Evolutionary conservation across 73 alveolate genomes (phyloP).

Genomic region (Paramecium biaurelia): DNA sequence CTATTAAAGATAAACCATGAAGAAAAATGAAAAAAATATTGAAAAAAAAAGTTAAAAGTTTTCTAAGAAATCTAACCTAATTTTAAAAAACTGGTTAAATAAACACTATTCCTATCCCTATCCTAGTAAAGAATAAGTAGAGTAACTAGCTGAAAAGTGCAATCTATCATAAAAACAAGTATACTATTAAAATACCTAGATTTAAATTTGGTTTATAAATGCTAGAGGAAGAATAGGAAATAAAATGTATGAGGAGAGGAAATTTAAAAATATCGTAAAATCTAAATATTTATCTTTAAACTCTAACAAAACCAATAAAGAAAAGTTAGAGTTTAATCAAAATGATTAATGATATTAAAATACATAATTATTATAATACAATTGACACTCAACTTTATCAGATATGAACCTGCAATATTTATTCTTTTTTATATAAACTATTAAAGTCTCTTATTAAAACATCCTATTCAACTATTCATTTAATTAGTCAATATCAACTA

Average conservation of each 20-base stretch:
- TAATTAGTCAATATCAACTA: too few species aligned
- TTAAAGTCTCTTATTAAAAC: too few species aligned
- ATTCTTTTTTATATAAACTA: too few species aligned
- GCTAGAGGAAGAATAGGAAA: constrained; percentile 23
- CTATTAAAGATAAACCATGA: neutral
- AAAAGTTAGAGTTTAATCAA: neutral
- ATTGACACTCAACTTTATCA: neutral
- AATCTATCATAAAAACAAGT: neutral
- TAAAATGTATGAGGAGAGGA: neutral
- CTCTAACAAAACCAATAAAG: neutral
- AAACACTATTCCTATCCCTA: constrained; percentile 31
- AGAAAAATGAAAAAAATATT: neutral
- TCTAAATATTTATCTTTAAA: neutral
- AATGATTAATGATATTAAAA: neutral
- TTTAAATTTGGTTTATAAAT: constrained; percentile 46
- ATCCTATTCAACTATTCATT: too few species aligned
- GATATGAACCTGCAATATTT: too few species aligned
- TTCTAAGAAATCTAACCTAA: constrained; percentile 2
- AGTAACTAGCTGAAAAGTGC: neutral
- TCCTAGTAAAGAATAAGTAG: neutral
- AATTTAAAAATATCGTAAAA: constrained; percentile 34
- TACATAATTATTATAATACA: neutral
- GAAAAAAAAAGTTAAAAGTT: neutral
- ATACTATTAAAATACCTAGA: neutral
- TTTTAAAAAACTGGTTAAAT: constrained; percentile 30